Base-by-base conservation (phyloP, 352 stramenopile species). In the Globisporangium takayamanum region DNA sequence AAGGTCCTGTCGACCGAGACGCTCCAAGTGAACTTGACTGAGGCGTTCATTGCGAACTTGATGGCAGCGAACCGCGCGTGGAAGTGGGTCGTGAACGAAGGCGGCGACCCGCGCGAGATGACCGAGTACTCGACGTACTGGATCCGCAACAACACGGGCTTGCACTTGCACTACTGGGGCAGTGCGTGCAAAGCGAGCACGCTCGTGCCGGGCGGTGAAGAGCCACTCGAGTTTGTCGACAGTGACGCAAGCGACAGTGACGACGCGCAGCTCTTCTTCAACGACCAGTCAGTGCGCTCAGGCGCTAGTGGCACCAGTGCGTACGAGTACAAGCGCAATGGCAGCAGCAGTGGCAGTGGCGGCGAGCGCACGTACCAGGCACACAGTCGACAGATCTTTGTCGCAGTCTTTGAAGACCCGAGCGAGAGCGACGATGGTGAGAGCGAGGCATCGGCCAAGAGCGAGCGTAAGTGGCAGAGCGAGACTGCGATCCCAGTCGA, bases 71-170 rank as follows among this genome's bases (percentile, higher is more conserved):
- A 80, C 59, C 76, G 84, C 50, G 81, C 84, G 46, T 94, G 84
- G 84, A 63, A 84, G 48, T 94, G 81, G 81, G 76, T 92, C 28
- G 70, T 76, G 10, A 78, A 86, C n/a, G 77, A 83, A 62, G 73
- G 77, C 36, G 76, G 69, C 11, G 80, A 88, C 62, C 80, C 80
- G 7, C 73, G 78, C 16, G 78, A 91, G 62, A 87, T 86, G 68
- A 83, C 74, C 12, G 78, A 91, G 49, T 92, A 91, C 61, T 94
- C 85, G 33, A 88, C 83, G 15, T 92, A 92, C 55, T 92, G 81
- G 78, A 92, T 94, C 47, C 79, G 85, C 55, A 95, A 95, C 60
- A 79, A 92, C 28, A 95, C 82, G 3, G 86, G 86, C 30, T 67
- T 95, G 36, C 68, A 67, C n/a, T 63, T 95, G 57, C 70, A 77